These are phyloP conservation scores for Euphorbia tirucalli DNA, from an alignment of 345 rosid genomes.

Conservation along the genomic window DNA sequence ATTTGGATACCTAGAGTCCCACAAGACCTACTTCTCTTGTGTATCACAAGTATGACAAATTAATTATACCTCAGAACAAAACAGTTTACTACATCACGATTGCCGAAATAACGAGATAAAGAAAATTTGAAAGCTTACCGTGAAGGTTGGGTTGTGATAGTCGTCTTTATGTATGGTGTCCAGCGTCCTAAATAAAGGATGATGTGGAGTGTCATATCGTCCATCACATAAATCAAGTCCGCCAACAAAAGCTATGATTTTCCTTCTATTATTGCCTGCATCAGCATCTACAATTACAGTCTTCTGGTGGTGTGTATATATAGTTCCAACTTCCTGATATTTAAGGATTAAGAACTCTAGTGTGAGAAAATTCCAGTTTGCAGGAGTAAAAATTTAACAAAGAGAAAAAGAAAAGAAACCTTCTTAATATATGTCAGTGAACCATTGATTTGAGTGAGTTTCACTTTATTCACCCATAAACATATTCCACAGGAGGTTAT, in stretches of 20 bases:
- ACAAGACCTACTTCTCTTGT: not conserved
- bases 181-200: slow-evolving; percentile 68
- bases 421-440: not conserved
- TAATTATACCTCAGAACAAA: not conserved
- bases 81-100: slow-evolving; percentile 3
- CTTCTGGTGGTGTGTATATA: slow-evolving; percentile 97
- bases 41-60: not conserved
- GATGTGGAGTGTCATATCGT: slow-evolving; percentile 84
- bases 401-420: not conserved
- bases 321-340: slow-evolving; percentile 81
- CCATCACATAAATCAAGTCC: slow-evolving; percentile 98
- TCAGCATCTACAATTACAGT: slow-evolving; percentile 89
- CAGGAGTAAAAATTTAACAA: not conserved
- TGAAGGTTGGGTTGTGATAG: slow-evolving; percentile 84
- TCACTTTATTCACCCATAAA: not conserved
- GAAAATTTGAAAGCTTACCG: slow-evolving; percentile 46
- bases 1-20: not conserved
- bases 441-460: not conserved
- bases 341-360: not conserved
- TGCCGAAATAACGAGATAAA: slow-evolving; percentile 5
- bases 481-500: too few species aligned
- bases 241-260: slow-evolving; percentile 88
- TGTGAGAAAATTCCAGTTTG: slow-evolving; percentile 6
- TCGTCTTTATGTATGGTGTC: slow-evolving; percentile 78
- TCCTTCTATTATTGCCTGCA: slow-evolving; percentile 69